phyloP scores from a whole-genome alignment of 768 basidiomycete genomes.

The Vararia minispora region DNA sequence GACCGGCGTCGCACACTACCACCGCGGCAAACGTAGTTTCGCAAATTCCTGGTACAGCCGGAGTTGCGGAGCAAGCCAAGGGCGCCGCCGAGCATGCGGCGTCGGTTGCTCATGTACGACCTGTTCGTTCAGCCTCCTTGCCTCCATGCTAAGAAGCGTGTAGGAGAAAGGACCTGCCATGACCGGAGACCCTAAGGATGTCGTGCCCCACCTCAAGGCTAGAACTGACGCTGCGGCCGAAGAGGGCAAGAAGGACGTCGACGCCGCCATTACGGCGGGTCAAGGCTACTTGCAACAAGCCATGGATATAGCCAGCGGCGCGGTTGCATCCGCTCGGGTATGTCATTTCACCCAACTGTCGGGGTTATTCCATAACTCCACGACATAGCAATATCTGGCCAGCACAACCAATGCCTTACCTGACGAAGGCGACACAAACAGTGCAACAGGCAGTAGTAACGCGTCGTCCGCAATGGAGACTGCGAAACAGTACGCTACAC shows the following conservation, averaged over 20 bases:
- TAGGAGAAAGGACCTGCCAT: conserved; percentile 6
- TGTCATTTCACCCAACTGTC: conserved; percentile 1
- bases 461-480: conserved; percentile 21
- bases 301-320: conserved; percentile 32
- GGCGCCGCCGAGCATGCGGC: conserved; percentile 43
- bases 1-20: conserved; percentile 25
- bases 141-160: background rate
- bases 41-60: conserved; percentile 30
- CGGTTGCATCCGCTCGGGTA: conserved; percentile 36
- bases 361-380: background rate
- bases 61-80: conserved; percentile 32
- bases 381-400: conserved; percentile 15
- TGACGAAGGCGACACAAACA: background rate
- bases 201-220: conserved; percentile 20
- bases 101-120: conserved; percentile 36
- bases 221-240: conserved; percentile 43
- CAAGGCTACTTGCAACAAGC: conserved; percentile 45
- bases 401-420: conserved; percentile 6
- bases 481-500: conserved; percentile 24
- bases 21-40: conserved; percentile 43
- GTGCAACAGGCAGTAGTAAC: conserved; percentile 14
- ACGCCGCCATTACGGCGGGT: conserved; percentile 32
- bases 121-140: background rate
- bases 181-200: conserved; percentile 6
- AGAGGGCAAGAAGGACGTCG: conserved; percentile 43